A percentile compares a stretch with the other conserved stretches of the same genome.
These are phyloP conservation scores for Fusarium devonianum DNA, from an alignment of 2,329 filamentous ascomycete species.

Conservation along the genomic window DNA sequence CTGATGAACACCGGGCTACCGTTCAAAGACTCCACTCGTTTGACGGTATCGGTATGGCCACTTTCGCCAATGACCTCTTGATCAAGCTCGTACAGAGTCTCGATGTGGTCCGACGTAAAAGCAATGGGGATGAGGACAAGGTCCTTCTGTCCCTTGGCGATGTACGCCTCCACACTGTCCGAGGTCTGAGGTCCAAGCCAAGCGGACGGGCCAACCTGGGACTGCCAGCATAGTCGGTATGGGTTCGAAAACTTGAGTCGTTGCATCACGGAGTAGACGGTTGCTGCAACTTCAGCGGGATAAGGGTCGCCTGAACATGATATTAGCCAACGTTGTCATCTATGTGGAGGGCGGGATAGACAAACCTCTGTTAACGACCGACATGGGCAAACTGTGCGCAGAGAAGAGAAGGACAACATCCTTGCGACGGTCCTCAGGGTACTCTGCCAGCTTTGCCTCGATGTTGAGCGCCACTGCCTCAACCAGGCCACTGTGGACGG, in stretches of 20 bases:
- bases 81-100: conserved; percentile 94
- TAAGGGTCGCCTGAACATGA: conserved; percentile 80
- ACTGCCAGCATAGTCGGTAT: conserved; percentile 96
- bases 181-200: conserved; percentile 96
- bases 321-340: conserved; percentile 38
- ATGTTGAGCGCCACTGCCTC: conserved; percentile 95
- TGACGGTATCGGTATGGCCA: conserved; percentile 78
- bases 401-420: conserved; percentile 90
- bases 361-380: conserved; percentile 87
- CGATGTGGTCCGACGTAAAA: conserved; percentile 99
- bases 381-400: conserved; percentile 96
- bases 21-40: conserved; percentile 91
- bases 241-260: conserved; percentile 86
- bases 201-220: conserved; percentile 91
- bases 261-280: conserved; percentile 96
- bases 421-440: conserved; percentile 80
- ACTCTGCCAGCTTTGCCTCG: conserved; percentile 81
- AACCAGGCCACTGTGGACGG: conserved; percentile 85
- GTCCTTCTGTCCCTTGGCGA: conserved; percentile 90
- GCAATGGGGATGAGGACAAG: conserved; percentile 92
- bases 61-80: conserved; percentile 93
- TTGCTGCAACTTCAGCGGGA: conserved; percentile 92
- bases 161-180: conserved; percentile 85
- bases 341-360: neutral
- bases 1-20: conserved; percentile 89